Percentiles rank a stretch among this genome's conserved stretches.
These are phyloP conservation scores for Penicillium waksmanii DNA, from an alignment of 495 filamentous ascomycete genomes.

Conservation along the genomic window DNA sequence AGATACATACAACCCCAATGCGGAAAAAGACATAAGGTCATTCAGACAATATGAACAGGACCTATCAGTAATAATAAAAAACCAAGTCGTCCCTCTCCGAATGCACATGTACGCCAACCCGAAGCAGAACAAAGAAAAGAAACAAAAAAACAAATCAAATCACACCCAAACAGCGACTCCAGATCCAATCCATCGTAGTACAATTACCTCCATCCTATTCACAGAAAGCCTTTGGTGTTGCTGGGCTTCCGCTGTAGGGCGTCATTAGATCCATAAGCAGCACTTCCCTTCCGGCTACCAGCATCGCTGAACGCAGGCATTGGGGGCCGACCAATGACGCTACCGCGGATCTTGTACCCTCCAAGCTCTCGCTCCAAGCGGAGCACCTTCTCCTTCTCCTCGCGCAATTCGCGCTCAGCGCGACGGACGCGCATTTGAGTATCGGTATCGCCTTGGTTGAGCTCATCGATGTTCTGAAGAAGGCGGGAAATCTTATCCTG, in stretches of 20 bases:
- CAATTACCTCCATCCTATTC: conserved; percentile 27
- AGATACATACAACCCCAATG: conserved; percentile 18
- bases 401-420: conserved; percentile 85
- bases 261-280: conserved; percentile 40
- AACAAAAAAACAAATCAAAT: conserved; percentile 10
- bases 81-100: conserved; percentile 18
- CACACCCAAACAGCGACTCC: conserved; percentile 15
- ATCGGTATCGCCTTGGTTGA: conserved; percentile 82
- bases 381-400: conserved; percentile 83
- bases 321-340: conserved; percentile 36
- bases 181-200: conserved; percentile 19
- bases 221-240: conserved; percentile 56
- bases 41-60: conserved; percentile 27
- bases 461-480: conserved; percentile 87
- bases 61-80: conserved; percentile 14
- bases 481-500: conserved; percentile 90
- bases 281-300: conserved; percentile 47
- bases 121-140: conserved; percentile 9
- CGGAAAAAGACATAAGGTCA: conserved; percentile 13
- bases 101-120: conserved; percentile 29
- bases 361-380: conserved; percentile 89
- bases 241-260: conserved; percentile 50
- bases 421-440: conserved; percentile 77
- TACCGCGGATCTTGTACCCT: conserved; percentile 70
- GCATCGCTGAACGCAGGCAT: conserved; percentile 43